Evolutionary conservation across 768 basidiomycete species (phyloP).

Genomic region (Leccinum disarticulatum): DNA sequence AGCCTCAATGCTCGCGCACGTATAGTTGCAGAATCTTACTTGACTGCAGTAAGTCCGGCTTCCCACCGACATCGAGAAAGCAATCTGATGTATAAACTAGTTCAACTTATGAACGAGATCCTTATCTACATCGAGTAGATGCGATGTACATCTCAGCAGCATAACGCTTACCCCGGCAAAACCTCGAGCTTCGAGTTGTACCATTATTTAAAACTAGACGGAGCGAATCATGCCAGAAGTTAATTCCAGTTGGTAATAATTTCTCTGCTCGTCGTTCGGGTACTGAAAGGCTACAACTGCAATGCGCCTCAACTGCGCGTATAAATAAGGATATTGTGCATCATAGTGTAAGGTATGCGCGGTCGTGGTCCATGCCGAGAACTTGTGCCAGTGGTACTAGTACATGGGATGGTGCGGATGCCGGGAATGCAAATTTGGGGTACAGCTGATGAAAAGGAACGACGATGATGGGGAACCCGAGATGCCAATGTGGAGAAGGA

Average conservation of each 20-base stretch:
- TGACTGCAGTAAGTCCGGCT: conserved; percentile 71
- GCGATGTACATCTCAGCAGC: conserved; percentile 19
- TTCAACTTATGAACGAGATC: conserved; percentile 26
- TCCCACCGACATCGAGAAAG: not conserved
- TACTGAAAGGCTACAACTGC: conserved; percentile 17
- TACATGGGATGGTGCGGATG: conserved; percentile 29
- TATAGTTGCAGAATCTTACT: conserved; percentile 95
- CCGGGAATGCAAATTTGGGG: conserved; percentile 20
- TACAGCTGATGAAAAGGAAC: conserved; percentile 14
- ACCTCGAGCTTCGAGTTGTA: conserved; percentile 16
- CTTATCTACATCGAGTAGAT: conserved; percentile 14
- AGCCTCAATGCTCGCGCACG: conserved; percentile 94
- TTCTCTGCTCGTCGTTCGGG: conserved; percentile 6
- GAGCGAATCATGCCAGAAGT: not conserved
- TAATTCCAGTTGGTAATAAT: conserved; percentile 6
- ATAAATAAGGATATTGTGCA: conserved; percentile 20
- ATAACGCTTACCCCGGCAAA: conserved; percentile 5
- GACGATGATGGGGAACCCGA: conserved; percentile 2
- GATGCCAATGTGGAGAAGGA: conserved; percentile 8
- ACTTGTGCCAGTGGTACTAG: conserved; percentile 11
- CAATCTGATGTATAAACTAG: conserved; percentile 15
- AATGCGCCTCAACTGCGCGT: conserved; percentile 22
- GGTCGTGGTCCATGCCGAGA: conserved; percentile 25
- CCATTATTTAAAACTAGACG: conserved; percentile 3
- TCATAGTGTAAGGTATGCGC: conserved; percentile 24